A percentile compares a stretch with the other conserved stretches of the same genome.
Conservation (phyloP, 2,329 filamentous ascomycete genomes). For the Metarhizium humberi region DNA sequence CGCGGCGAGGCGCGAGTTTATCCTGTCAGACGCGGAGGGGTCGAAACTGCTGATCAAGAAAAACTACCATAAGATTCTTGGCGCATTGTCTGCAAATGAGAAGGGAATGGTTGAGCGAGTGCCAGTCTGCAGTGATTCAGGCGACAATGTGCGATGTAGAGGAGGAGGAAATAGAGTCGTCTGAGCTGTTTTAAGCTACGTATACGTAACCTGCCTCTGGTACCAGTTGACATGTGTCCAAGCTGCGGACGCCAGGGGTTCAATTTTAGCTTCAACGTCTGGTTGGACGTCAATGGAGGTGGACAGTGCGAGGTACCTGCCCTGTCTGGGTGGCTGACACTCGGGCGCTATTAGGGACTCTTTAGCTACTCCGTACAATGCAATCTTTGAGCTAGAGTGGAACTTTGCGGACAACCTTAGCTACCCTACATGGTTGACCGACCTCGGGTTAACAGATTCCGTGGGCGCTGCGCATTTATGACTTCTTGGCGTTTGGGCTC, state of each 20-base stretch:
- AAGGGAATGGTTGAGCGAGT: not conserved
- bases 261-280: not conserved
- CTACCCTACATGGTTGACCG: too few relatives aligned
- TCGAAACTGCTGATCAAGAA: not conserved
- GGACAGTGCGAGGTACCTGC: too few relatives aligned
- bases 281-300: too few relatives aligned
- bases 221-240: too few relatives aligned
- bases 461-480: too few relatives aligned
- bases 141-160: not conserved
- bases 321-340: too few relatives aligned
- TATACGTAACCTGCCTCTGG: not conserved
- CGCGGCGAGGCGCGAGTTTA: conserved; percentile 1
- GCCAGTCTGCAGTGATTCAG: not conserved
- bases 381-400: too few relatives aligned
- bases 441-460: too few relatives aligned
- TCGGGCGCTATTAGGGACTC: too few relatives aligned
- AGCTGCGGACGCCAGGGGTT: not conserved
- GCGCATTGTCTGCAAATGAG: conserved; percentile 1
- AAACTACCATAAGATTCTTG: conserved; percentile 7
- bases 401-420: too few relatives aligned
- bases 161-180: not conserved
- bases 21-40: not conserved
- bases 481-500: too few relatives aligned
- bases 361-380: too few relatives aligned
- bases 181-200: not conserved